These are phyloP conservation scores for Aspergillus terreus DNA, from an alignment of 2,329 filamentous ascomycete genomes.

Conservation along the genomic window DNA sequence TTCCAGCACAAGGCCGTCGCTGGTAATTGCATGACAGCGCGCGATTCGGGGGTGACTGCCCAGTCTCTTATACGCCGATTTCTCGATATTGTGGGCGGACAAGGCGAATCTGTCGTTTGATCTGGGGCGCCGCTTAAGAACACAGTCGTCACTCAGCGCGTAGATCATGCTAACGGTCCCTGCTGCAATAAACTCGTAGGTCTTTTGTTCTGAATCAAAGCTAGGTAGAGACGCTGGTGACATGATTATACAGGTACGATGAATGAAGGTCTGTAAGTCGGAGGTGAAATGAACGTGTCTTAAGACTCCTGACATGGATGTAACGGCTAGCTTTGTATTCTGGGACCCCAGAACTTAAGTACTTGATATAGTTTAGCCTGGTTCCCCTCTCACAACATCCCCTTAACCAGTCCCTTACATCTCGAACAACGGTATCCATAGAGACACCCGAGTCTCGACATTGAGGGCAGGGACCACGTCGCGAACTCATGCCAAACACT, in stretches of 20 bases:
- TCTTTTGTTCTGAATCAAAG: neutral
- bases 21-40: neutral
- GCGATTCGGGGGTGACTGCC: slow-evolving; percentile 2
- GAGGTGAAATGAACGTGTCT: no score
- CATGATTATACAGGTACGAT: neutral
- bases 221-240: neutral
- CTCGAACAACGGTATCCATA: no score
- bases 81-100: slow-evolving; percentile 3
- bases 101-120: slow-evolving; percentile 1
- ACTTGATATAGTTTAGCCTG: no score
- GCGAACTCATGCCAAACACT: no score
- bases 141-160: neutral
- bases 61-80: slow-evolving; percentile 3
- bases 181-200: slow-evolving; percentile 1
- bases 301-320: no score
- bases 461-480: no score
- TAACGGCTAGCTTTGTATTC: no score
- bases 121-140: slow-evolving; percentile 1
- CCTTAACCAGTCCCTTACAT: no score
- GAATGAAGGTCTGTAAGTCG: no score
- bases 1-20: slow-evolving; percentile 1
- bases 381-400: no score
- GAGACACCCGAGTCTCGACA: no score
- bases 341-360: no score
- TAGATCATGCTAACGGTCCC: slow-evolving; percentile 2